Conservation (phyloP, 148 eudicot genomes). For the Simmondsia chinensis region DNA sequence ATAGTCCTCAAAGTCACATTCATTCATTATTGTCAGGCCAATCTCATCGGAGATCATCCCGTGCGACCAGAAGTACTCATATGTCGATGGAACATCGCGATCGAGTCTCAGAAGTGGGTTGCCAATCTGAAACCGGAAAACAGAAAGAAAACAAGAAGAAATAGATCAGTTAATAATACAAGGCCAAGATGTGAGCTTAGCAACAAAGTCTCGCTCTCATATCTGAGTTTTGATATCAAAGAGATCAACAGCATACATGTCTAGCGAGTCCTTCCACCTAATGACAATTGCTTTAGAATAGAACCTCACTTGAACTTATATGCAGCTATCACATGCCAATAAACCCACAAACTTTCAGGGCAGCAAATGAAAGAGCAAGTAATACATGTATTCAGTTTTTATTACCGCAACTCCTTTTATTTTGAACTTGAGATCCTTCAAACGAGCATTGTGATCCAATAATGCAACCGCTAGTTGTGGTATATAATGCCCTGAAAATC, state of each 20-base stretch:
- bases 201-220: too few species aligned
- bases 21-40: conserved; percentile 65
- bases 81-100: conserved; percentile 71
- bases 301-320: too few species aligned
- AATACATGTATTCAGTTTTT: too few species aligned
- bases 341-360: too few species aligned
- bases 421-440: conserved; percentile 55
- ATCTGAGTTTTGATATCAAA: too few species aligned
- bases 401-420: conserved; percentile 84
- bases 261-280: too few species aligned
- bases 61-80: conserved; percentile 90
- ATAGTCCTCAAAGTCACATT: conserved; percentile 79
- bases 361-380: too few species aligned
- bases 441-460: conserved; percentile 59
- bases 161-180: not conserved
- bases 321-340: too few species aligned
- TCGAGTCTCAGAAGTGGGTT: conserved; percentile 91
- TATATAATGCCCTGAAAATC: conserved; percentile 76
- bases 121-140: conserved; percentile 53
- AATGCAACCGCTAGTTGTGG: conserved; percentile 80
- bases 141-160: not conserved
- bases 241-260: not conserved
- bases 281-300: too few species aligned
- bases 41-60: conserved; percentile 96
- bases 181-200: too few species aligned